Conservation (phyloP, 768 basidiomycete genomes). For the Lactarius trivialis region DNA sequence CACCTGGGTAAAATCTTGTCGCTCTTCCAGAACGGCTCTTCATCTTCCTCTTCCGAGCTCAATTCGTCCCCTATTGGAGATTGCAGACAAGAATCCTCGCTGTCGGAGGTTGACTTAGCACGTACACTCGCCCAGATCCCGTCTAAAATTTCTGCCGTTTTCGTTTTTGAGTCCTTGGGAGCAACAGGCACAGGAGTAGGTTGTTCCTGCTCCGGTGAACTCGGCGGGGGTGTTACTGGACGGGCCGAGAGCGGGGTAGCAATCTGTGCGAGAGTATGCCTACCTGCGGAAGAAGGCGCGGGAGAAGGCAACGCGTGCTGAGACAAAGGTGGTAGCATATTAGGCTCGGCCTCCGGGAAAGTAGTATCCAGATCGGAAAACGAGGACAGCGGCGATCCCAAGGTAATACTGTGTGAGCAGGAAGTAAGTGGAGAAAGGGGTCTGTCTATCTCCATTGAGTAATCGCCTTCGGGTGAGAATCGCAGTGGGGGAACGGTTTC, state of each 20-base stretch:
- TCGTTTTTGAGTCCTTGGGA: constrained; percentile 32
- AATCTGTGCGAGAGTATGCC: not conserved
- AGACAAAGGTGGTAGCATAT: not conserved
- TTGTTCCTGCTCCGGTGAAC: constrained; percentile 19
- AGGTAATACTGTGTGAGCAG: not conserved
- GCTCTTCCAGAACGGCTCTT: constrained; percentile 19
- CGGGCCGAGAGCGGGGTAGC: constrained; percentile 16
- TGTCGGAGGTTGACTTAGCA: constrained; percentile 37
- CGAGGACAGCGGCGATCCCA: constrained; percentile 11
- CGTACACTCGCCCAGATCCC: constrained; percentile 57
- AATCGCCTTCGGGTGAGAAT: constrained; percentile 1
- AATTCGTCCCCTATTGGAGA: constrained; percentile 27
- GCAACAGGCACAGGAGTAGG: constrained; percentile 30
- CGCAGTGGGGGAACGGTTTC: constrained; percentile 4
- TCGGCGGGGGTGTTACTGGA: constrained; percentile 26
- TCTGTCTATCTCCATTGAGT: constrained; percentile 12
- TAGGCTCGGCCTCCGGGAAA: not conserved
- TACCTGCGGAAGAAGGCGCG: constrained; percentile 5
- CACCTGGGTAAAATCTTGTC: not conserved
- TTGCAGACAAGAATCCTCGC: constrained; percentile 30
- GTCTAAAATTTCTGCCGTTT: constrained; percentile 53
- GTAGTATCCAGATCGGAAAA: constrained; percentile 7
- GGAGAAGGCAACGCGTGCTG: constrained; percentile 5
- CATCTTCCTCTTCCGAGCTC: constrained; percentile 22
- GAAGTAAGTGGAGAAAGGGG: constrained; percentile 17